Percentiles rank a stretch among this genome's conserved stretches.
Evolutionary conservation across 352 stramenopile genomes (phyloP).

Genomic region (Pythium dissimile): DNA sequence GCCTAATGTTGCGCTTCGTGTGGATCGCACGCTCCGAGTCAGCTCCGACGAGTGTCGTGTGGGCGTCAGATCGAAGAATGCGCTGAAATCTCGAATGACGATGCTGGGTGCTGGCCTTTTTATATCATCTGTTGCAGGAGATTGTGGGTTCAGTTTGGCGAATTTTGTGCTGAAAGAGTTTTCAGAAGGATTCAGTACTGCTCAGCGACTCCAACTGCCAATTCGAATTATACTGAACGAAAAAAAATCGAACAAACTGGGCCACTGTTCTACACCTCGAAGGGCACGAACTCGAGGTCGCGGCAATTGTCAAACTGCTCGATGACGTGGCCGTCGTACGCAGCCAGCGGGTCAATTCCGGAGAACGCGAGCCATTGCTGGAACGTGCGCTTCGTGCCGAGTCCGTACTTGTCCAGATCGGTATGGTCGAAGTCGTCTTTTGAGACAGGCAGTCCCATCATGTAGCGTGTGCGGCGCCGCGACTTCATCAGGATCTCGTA

Average conservation of each 20-base stretch:
- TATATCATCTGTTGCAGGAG: too few relatives aligned
- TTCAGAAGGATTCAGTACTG: too few relatives aligned
- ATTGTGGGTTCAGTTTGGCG: too few relatives aligned
- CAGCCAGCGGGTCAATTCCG: constrained; percentile 57
- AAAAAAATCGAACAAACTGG: too few relatives aligned
- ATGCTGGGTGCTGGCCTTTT: too few relatives aligned
- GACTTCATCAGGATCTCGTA: constrained; percentile 58
- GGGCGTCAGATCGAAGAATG: too few relatives aligned
- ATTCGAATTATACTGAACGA: neutral
- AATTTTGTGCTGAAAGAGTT: too few relatives aligned
- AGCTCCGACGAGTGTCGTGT: too few relatives aligned
- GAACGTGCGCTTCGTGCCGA: constrained; percentile 68
- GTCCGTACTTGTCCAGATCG: constrained; percentile 54
- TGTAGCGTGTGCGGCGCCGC: constrained; percentile 64
- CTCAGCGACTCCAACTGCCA: too few relatives aligned
- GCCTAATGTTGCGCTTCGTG: too few relatives aligned
- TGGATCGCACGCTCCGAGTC: too few relatives aligned
- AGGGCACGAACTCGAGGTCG: constrained; percentile 65
- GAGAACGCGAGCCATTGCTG: constrained; percentile 73
- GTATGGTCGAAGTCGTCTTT: constrained; percentile 68
- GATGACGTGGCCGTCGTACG: constrained; percentile 27
- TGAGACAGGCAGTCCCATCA: constrained; percentile 48
- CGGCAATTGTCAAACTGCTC: constrained; percentile 14
- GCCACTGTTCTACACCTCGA: constrained; percentile 17
- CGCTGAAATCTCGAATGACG: too few relatives aligned